Conservation (phyloP, 345 rosid genomes). For the Arabis alpina region DNA sequence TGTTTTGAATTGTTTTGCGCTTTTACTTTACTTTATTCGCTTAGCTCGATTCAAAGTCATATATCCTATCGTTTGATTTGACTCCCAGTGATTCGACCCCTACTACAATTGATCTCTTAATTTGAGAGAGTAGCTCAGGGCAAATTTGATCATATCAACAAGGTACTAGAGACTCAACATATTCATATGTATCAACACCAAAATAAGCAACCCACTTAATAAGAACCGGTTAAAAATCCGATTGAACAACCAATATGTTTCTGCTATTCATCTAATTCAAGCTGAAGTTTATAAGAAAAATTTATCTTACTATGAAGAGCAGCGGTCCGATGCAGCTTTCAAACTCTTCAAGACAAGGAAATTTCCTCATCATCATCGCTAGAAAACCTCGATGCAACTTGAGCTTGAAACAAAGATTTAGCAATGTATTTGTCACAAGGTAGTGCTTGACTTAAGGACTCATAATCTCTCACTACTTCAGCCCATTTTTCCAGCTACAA, state of each 20-base stretch:
- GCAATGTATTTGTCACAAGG: slow-evolving; percentile 73
- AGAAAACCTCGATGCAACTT: slow-evolving; percentile 77
- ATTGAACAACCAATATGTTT: too few relatives aligned
- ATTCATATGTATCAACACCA: not conserved
- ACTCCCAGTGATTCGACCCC: too few relatives aligned
- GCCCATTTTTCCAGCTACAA: slow-evolving; percentile 75
- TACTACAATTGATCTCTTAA: too few relatives aligned
- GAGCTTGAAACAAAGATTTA: slow-evolving; percentile 76
- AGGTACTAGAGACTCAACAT: too few relatives aligned
- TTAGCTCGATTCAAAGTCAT: too few relatives aligned
- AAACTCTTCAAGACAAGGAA: slow-evolving; percentile 64
- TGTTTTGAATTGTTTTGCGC: too few relatives aligned
- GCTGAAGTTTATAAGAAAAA: not conserved
- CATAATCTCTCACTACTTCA: slow-evolving; percentile 81
- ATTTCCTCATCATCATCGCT: slow-evolving; percentile 80
- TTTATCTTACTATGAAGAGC: not conserved
- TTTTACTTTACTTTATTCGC: too few relatives aligned
- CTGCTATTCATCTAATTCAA: too few relatives aligned
- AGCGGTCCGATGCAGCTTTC: slow-evolving; percentile 62
- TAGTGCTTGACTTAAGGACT: slow-evolving; percentile 66
- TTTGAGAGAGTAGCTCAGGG: too few relatives aligned
- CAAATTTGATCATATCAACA: too few relatives aligned
- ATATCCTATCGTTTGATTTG: too few relatives aligned
- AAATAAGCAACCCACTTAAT: slow-evolving; percentile 14
- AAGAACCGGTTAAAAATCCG: not conserved